These are phyloP conservation scores for Nicotiana benthamiana DNA, from an alignment of 257 asterid species.

Conservation along the genomic window DNA sequence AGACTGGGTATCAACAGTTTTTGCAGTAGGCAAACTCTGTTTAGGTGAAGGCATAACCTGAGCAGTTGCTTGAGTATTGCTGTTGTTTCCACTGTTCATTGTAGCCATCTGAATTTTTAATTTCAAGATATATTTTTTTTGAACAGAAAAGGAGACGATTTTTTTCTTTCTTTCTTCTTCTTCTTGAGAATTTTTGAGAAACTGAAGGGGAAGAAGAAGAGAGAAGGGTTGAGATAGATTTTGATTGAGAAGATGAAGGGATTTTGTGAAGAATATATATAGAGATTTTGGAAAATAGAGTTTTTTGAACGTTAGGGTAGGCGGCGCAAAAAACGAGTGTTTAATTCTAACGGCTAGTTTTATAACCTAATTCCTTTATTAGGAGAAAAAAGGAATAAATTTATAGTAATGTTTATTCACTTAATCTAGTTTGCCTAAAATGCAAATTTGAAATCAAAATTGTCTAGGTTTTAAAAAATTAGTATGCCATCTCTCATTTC, in stretches of 20 bases:
- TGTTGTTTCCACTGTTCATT: constrained; percentile 46
- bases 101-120: constrained; percentile 35
- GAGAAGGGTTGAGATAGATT: neutral
- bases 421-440: too few species aligned
- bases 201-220: neutral
- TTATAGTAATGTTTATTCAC: too few species aligned
- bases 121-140: neutral
- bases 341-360: constrained; percentile 18
- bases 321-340: neutral
- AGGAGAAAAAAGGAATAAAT: neutral
- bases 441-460: too few species aligned
- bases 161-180: neutral
- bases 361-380: neutral
- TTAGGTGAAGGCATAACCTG: constrained; percentile 19
- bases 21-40: constrained; percentile 21
- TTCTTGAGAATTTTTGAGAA: neutral
- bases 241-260: neutral
- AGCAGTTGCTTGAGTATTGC: constrained; percentile 26
- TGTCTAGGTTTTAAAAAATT: too few species aligned
- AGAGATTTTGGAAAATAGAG: neutral
- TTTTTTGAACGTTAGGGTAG: constrained; percentile 12
- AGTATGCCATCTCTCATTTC: too few species aligned
- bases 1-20: constrained; percentile 26
- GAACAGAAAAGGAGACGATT: neutral
- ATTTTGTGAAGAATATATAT: neutral